Evolutionary conservation across 345 rosid species (phyloP).

Genomic region (Acer saccharum): DNA sequence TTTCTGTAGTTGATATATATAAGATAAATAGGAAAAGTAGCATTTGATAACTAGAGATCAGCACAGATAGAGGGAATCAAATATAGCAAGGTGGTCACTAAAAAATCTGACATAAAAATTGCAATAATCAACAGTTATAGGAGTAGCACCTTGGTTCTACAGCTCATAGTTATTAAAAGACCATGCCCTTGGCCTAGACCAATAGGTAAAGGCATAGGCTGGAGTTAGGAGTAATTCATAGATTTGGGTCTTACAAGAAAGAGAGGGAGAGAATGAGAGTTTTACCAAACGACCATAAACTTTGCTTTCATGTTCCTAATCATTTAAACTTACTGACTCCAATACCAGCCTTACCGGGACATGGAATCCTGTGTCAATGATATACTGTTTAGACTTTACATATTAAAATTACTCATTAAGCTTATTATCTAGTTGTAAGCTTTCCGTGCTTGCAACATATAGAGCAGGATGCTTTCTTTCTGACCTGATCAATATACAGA

Average conservation of each 20-base stretch:
- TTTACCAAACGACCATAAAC: neutral
- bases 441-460: neutral
- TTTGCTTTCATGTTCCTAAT: neutral
- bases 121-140: slow-evolving; percentile 7
- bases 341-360: neutral
- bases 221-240: too few relatives aligned
- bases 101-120: neutral
- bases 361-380: slow-evolving; percentile 1
- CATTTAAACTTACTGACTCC: neutral
- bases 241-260: too few relatives aligned
- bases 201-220: too few relatives aligned
- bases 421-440: neutral
- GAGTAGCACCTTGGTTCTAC: neutral
- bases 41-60: too few relatives aligned
- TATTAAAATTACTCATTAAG: slow-evolving; percentile 4
- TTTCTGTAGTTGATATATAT: neutral
- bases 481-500: slow-evolving; percentile 49
- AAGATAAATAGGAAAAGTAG: neutral
- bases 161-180: neutral
- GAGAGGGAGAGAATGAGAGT: too few relatives aligned
- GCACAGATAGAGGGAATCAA: too few relatives aligned
- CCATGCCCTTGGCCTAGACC: too few relatives aligned
- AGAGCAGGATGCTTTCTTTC: slow-evolving; percentile 21
- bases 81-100: too few relatives aligned
- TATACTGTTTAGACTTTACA: neutral